Evolutionary conservation across 495 filamentous ascomycete genomes (phyloP), one percentile per base, ranked within the genome.

Genomic region (Neurospora sp.): DNA sequence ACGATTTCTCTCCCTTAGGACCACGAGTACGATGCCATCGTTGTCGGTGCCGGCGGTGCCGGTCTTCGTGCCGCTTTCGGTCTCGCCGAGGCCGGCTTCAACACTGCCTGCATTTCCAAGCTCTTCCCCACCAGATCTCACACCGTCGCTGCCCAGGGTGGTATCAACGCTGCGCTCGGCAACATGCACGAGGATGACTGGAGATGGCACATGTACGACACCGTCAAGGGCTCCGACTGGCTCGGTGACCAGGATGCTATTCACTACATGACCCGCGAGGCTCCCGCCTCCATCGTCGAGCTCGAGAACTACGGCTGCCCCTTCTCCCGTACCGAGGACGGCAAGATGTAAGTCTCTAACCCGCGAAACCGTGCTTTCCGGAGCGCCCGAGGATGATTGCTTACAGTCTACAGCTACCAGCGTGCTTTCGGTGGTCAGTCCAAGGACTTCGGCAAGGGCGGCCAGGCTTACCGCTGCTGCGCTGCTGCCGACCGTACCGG

Each of bases 171-270:
- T 75, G 95, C 95, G 65, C 89, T 98, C 76, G 95, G 95, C 83
- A 98, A 98, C 80, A 88, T 88, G 86, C 85, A 89, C 84, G 86
- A 87, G 83, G 95, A 98, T 82, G 95, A 98, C 86, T 98, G 95
- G 95, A 91, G 95, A 83, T 98, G 95, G 95, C 95, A 98, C 86
- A 98, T 98, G 95, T 98, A 98, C 87, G 95, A 98, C 83, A 98
- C 95, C 68, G 95, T 98, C 74, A 98, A 98, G 86, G 95, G 95
- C 77, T 96, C 93, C 71, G 95, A 98, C 87, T 98, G 95, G 95
- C 88, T 98, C 40, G 95, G 95, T 81, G 95, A 98, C 84, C 95
- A 98, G 85, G 95, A 98, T 84, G 95, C 95, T 69, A 98, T 98
- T 80, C 95, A 98, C 83, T 98, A 98, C 85, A 98, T 98, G 95